Conservation (phyloP, 75 land plant genomes). For the Cunninghamia lanceolata region DNA sequence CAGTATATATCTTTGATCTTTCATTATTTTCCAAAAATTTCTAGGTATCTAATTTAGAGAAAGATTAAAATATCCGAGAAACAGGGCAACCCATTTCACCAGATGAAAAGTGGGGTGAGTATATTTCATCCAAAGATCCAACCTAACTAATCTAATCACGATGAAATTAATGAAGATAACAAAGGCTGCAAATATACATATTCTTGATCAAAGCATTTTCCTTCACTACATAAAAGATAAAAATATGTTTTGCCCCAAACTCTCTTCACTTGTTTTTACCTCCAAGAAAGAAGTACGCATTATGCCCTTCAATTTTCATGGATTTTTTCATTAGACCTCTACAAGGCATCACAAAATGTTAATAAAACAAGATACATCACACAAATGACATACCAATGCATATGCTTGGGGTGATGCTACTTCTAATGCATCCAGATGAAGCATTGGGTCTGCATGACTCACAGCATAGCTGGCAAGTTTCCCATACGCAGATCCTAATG, state of each 20-base stretch:
- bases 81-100: neutral
- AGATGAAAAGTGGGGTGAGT: neutral
- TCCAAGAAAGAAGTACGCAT: neutral
- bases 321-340: neutral
- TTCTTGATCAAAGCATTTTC: neutral
- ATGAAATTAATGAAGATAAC: conserved; percentile 1
- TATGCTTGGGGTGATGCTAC: conserved; percentile 99
- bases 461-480: conserved; percentile 60
- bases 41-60: neutral
- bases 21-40: neutral
- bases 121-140: neutral
- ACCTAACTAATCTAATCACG: neutral
- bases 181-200: neutral
- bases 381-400: conserved; percentile 69
- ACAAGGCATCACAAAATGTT: neutral
- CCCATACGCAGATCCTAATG: conserved; percentile 98
- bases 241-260: neutral
- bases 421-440: conserved; percentile 71
- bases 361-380: neutral
- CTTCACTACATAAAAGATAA: neutral
- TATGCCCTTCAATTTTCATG: neutral
- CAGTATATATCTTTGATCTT: neutral
- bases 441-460: conserved; percentile 46
- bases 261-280: neutral
- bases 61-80: neutral